phyloP scores from a whole-genome alignment of 139 green algal species.

The Astrephomene gubernaculifera region DNA sequence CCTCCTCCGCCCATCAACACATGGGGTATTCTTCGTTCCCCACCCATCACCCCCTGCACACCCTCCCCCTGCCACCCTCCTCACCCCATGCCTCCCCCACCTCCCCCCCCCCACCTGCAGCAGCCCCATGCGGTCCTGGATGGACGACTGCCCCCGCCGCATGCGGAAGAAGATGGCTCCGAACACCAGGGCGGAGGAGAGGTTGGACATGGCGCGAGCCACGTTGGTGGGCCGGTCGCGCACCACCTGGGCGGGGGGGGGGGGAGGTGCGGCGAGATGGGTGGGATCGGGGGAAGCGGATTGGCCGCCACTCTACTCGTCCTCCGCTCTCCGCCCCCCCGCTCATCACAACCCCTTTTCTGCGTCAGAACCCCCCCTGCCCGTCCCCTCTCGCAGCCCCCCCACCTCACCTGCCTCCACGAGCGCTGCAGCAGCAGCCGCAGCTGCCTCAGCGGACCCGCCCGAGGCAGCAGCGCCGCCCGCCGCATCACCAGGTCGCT shows the following conservation, averaged over 20 bases:
- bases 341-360: too few relatives aligned
- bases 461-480: neutral
- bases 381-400: neutral
- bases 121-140: conserved; percentile 94
- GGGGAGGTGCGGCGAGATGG: neutral
- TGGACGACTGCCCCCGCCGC: conserved; percentile 70
- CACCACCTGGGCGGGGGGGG: conserved; percentile 66
- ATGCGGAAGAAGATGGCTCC: conserved; percentile 93
- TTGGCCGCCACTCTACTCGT: too few relatives aligned
- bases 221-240: conserved; percentile 88
- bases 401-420: conserved; percentile 53
- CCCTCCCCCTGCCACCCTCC: neutral
- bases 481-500: neutral
- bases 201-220: conserved; percentile 74
- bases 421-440: conserved; percentile 58
- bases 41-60: neutral
- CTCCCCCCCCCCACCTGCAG: conserved; percentile 54
- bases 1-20: too few relatives aligned
- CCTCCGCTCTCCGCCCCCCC: too few relatives aligned
- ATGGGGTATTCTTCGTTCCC: too few relatives aligned
- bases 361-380: neutral
- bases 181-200: conserved; percentile 92
- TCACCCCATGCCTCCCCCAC: neutral
- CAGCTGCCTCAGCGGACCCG: conserved; percentile 41
- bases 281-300: neutral